Percentiles rank a stretch among this genome's conserved stretches.
Evolutionary conservation across 352 stramenopile genomes (phyloP).

Genomic region (Poterioochromonas sp.): DNA sequence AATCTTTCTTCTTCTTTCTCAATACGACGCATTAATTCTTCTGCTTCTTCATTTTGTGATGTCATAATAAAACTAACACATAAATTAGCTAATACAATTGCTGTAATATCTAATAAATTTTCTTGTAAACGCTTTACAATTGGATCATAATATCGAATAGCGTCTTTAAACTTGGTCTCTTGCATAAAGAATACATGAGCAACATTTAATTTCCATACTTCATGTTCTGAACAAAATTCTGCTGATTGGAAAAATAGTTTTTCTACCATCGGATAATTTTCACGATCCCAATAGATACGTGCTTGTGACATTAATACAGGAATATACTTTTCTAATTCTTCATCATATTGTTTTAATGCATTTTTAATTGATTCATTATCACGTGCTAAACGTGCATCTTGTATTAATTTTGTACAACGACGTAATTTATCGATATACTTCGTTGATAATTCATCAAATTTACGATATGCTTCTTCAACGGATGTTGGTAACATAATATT

Average conservation of each 20-base stretch:
- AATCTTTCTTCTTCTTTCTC: slow-evolving; percentile 86
- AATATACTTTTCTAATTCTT: slow-evolving; percentile 84
- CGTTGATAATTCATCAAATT: slow-evolving; percentile 80
- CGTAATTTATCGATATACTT: slow-evolving; percentile 82
- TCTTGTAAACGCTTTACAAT: slow-evolving; percentile 73
- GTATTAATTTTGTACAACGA: slow-evolving; percentile 85
- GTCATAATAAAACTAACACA: slow-evolving; percentile 95
- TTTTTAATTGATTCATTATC: slow-evolving; percentile 81
- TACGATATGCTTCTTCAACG: slow-evolving; percentile 77
- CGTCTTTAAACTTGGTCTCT: slow-evolving; percentile 56
- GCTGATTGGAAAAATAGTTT: slow-evolving; percentile 83
- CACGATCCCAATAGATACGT: slow-evolving; percentile 88
- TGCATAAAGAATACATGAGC: slow-evolving; percentile 90
- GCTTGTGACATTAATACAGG: slow-evolving; percentile 90
- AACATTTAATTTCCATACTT: slow-evolving; percentile 90
- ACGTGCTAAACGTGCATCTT: slow-evolving; percentile 73
- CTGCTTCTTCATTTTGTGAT: slow-evolving; percentile 86
- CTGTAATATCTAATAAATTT: slow-evolving; percentile 77
- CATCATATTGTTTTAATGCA: slow-evolving; percentile 79
- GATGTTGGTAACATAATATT: slow-evolving; percentile 79
- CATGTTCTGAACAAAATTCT: slow-evolving; percentile 88
- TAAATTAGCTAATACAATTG: slow-evolving; percentile 91
- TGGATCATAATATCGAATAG: slow-evolving; percentile 82
- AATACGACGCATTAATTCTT: slow-evolving; percentile 85
- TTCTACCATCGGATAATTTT: slow-evolving; percentile 90